phyloP scores from a whole-genome alignment of 2,329 filamentous ascomycete genomes.

The Leptographium lundbergii region DNA sequence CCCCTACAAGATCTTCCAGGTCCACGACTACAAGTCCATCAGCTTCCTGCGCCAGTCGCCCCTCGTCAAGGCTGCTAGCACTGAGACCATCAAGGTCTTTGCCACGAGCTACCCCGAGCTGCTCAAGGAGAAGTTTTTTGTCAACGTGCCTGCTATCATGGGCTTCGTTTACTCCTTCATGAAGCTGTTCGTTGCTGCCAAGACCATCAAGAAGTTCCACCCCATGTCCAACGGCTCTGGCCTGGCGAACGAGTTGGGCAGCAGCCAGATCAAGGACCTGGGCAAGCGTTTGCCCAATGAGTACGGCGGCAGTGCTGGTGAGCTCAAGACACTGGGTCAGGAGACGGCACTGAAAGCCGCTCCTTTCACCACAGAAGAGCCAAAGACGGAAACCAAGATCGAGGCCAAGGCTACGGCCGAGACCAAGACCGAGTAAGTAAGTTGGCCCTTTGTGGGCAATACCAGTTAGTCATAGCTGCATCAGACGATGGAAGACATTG shows the following conservation, averaged over 20 bases:
- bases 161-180: constrained; percentile 69
- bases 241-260: constrained; percentile 47
- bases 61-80: constrained; percentile 60
- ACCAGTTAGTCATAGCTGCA: not conserved
- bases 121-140: constrained; percentile 82
- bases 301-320: constrained; percentile 62
- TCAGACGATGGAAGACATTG: not conserved
- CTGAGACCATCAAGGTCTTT: constrained; percentile 72
- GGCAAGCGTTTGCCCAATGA: constrained; percentile 54
- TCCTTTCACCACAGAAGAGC: not conserved
- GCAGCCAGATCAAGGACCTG: constrained; percentile 38
- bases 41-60: constrained; percentile 77
- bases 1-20: constrained; percentile 81
- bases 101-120: constrained; percentile 80
- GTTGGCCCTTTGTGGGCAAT: not conserved
- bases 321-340: constrained; percentile 15
- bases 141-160: constrained; percentile 88
- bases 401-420: not conserved
- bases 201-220: constrained; percentile 69
- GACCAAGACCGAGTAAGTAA: not conserved
- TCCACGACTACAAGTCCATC: constrained; percentile 85
- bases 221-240: constrained; percentile 61
- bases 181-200: constrained; percentile 61
- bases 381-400: not conserved
- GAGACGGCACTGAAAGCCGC: constrained; percentile 14